phyloP scores from a whole-genome alignment of 768 basidiomycete genomes.

The Tylopilus sp. region DNA sequence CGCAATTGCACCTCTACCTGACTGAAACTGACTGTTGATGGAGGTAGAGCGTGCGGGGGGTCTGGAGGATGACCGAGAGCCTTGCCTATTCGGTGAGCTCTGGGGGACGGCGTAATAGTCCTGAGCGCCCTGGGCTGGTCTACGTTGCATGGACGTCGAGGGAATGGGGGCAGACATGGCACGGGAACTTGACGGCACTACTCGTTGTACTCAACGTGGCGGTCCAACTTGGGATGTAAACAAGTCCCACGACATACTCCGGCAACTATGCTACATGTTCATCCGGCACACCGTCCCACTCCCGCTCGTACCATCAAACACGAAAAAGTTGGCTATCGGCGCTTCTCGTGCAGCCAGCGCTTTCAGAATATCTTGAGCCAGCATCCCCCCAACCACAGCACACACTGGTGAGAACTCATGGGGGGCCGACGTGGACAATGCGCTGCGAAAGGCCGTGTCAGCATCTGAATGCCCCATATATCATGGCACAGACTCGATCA shows the following conservation, averaged over 20 bases:
- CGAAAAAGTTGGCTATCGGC: slow-evolving; percentile 89
- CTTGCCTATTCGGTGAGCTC: slow-evolving; percentile 38
- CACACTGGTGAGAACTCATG: slow-evolving; percentile 92
- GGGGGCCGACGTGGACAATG: slow-evolving; percentile 62
- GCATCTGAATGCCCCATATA: neutral
- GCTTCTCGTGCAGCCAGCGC: slow-evolving; percentile 86
- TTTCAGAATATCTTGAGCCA: slow-evolving; percentile 94
- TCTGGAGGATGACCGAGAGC: slow-evolving; percentile 22
- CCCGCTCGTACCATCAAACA: slow-evolving; percentile 82
- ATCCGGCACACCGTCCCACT: slow-evolving; percentile 63
- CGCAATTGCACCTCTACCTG: slow-evolving; percentile 55
- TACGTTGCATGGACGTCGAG: slow-evolving; percentile 36
- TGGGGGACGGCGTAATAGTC: slow-evolving; percentile 69
- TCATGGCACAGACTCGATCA: slow-evolving; percentile 52
- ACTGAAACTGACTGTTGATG: slow-evolving; percentile 26
- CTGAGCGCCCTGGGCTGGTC: slow-evolving; percentile 44
- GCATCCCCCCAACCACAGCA: slow-evolving; percentile 91
- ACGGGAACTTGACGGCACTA: slow-evolving; percentile 9
- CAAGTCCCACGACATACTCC: slow-evolving; percentile 14
- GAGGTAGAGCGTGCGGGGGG: slow-evolving; percentile 28
- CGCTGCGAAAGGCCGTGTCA: slow-evolving; percentile 42
- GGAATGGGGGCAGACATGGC: slow-evolving; percentile 5
- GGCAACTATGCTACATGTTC: slow-evolving; percentile 35
- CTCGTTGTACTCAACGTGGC: slow-evolving; percentile 20
- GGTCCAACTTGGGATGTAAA: slow-evolving; percentile 15